Evolutionary conservation across 176 grass and related monocot species (phyloP).

Genomic region (Poa annua): DNA sequence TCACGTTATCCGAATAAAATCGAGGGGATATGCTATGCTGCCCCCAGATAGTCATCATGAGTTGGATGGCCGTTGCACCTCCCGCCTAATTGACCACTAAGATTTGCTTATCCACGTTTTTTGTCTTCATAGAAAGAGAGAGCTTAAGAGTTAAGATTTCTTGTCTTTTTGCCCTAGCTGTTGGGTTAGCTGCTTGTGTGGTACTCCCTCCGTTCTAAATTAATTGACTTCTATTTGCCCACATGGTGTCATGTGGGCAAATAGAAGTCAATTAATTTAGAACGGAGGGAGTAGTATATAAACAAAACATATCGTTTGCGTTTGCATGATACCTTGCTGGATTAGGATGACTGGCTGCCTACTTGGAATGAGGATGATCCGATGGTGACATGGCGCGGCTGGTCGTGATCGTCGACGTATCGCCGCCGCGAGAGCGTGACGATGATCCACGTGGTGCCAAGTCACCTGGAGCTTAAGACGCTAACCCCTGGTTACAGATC

Average conservation of each 20-base stretch:
- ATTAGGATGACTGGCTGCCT: background rate
- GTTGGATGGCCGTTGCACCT: slow-evolving; percentile 24
- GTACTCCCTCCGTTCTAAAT: no score
- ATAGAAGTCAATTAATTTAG: no score
- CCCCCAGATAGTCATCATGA: background rate
- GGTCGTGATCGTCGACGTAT: no score
- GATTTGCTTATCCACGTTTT: background rate
- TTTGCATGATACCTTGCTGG: background rate
- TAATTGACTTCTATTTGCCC: no score
- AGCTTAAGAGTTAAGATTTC: background rate
- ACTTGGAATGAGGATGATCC: background rate
- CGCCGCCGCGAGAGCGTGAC: no score
- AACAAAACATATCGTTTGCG: background rate
- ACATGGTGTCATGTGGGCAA: no score
- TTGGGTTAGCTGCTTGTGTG: slow-evolving; percentile 9
- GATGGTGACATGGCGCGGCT: no score
- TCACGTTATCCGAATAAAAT: slow-evolving; percentile 48
- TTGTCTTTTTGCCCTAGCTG: background rate
- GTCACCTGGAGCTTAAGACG: no score
- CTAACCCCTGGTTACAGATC: background rate
- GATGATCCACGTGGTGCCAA: no score
- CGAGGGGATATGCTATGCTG: slow-evolving; percentile 35
- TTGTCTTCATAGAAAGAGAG: background rate
- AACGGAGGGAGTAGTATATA: background rate
- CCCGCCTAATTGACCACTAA: slow-evolving; percentile 13